phyloP scores from a whole-genome alignment of 2,329 filamentous ascomycete genomes.

The Sporothrix brasiliensis region DNA sequence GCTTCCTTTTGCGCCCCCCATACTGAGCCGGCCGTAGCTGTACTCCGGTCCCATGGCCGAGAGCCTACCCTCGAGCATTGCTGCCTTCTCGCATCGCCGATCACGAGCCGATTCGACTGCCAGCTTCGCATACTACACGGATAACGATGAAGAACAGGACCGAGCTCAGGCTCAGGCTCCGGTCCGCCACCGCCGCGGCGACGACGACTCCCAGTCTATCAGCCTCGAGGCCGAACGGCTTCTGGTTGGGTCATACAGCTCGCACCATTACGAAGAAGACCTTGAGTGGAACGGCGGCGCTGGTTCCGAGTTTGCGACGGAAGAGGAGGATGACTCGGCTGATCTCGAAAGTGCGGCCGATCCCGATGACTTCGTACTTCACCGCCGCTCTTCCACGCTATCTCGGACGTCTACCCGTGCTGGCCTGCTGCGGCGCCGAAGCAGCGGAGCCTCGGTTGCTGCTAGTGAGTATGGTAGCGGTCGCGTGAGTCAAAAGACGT shows the following conservation, averaged over 20 bases:
- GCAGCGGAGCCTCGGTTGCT: constrained; percentile 67
- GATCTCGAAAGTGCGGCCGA: constrained; percentile 43
- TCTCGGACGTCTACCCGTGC: constrained; percentile 61
- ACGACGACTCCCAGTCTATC: constrained; percentile 27
- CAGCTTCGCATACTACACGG: constrained; percentile 88
- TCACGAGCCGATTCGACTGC: constrained; percentile 78
- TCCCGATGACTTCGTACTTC: constrained; percentile 54
- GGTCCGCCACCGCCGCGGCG: background rate
- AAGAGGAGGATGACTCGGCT: constrained; percentile 42
- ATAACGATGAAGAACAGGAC: constrained; percentile 59
- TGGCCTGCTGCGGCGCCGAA: constrained; percentile 70
- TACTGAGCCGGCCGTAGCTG: constrained; percentile 52
- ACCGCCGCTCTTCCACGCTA: constrained; percentile 64
- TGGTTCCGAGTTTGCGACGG: constrained; percentile 38
- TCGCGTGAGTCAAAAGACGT: constrained; percentile 82
- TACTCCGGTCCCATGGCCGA: constrained; percentile 93
- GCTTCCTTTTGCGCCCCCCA: background rate
- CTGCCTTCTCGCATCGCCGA: constrained; percentile 86
- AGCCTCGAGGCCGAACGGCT: constrained; percentile 41
- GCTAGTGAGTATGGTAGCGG: constrained; percentile 64
- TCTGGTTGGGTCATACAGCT: constrained; percentile 30
- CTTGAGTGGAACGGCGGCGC: constrained; percentile 45
- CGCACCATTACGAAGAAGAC: constrained; percentile 36
- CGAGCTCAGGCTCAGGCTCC: constrained; percentile 34
- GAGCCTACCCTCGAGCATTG: constrained; percentile 90